Base-by-base conservation (phyloP, 768 basidiomycete species). In the Tephrocybe rancida region DNA sequence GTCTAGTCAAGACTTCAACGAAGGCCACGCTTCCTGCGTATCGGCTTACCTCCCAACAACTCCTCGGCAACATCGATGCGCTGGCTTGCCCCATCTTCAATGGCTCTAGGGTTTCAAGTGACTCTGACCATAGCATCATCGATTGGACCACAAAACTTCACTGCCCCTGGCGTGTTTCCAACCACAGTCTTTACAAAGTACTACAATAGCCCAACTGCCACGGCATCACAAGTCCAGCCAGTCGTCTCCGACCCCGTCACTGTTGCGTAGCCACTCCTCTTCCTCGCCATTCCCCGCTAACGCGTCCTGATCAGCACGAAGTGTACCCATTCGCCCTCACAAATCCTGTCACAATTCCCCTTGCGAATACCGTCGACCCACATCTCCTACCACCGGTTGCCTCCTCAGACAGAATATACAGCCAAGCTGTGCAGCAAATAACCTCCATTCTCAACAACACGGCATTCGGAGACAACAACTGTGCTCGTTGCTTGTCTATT, bases 201-300 rank as follows among this genome's bases (percentile, higher is more conserved):
- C 66, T 88, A 84, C 70, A 90, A 89, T 66, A 70, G 79, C 57
- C 87, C 89, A 27, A 90, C 87, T 1, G 85, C 81, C 27, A 90
- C 89, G 2, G 79, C 80, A 11, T 82, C 77, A 0, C 89, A 91
- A 64, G 83, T 83, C 3, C 89, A 91, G 68, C 89, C 88, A n/a
- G 77, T 89, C 54, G 79, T 91, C 32, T 81, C 87, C 13, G 88
- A 91, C 64, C 85, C 87, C 8, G 80, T 89, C 27, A 78, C 79
- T 24, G 88, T 88, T 47, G 51, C 55, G 62, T 63, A 43, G 53
- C 35, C 26, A 38, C 45, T 44, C 35, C 27, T 27, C 21, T 50
- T 18, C 25, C 13, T 21, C 13, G 29, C 19, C 44, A 30, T 37
- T 16, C 18, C 22, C 44, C 16, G 35, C 24, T 59, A 37, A 39